Conservation (phyloP, 2,329 filamentous ascomycete genomes). For the Pezicula rhizophila region DNA sequence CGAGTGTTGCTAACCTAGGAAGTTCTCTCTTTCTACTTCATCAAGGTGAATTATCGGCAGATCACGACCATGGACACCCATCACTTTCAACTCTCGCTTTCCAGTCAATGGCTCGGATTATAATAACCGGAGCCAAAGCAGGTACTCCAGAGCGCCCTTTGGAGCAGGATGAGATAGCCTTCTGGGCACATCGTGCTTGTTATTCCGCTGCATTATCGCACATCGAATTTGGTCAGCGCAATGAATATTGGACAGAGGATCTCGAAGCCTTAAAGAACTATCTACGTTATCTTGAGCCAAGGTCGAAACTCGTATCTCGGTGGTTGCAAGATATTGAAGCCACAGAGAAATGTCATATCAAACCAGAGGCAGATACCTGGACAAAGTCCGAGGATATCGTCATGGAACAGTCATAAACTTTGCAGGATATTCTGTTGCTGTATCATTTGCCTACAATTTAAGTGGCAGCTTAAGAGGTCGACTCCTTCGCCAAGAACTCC, state of each 20-base stretch:
- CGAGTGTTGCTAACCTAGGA: neutral
- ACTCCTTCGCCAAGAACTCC: neutral
- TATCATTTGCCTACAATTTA: too few species aligned
- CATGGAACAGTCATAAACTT: slow-evolving; percentile 3
- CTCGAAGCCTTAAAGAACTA: slow-evolving; percentile 10
- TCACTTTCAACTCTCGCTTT: slow-evolving; percentile 2
- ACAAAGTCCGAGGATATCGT: neutral
- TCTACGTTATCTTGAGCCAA: slow-evolving; percentile 8
- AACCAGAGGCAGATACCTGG: neutral
- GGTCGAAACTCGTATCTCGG: neutral
- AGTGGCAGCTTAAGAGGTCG: too few species aligned
- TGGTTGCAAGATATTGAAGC: neutral
- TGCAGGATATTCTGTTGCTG: too few species aligned
- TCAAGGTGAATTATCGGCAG: slow-evolving; percentile 3
- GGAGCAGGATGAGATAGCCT: slow-evolving; percentile 7
- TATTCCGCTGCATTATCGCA: slow-evolving; percentile 5
- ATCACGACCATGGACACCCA: neutral
- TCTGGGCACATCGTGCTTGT: slow-evolving; percentile 9
- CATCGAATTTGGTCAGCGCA: slow-evolving; percentile 8
- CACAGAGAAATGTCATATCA: neutral
- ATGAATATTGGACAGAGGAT: slow-evolving; percentile 6
- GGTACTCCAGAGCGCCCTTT: slow-evolving; percentile 5
- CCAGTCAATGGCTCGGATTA: slow-evolving; percentile 5
- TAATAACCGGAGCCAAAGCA: slow-evolving; percentile 2
- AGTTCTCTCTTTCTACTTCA: slow-evolving; percentile 9